Base-by-base conservation (phyloP, 495 filamentous ascomycete species). In the Podospora didyma region DNA sequence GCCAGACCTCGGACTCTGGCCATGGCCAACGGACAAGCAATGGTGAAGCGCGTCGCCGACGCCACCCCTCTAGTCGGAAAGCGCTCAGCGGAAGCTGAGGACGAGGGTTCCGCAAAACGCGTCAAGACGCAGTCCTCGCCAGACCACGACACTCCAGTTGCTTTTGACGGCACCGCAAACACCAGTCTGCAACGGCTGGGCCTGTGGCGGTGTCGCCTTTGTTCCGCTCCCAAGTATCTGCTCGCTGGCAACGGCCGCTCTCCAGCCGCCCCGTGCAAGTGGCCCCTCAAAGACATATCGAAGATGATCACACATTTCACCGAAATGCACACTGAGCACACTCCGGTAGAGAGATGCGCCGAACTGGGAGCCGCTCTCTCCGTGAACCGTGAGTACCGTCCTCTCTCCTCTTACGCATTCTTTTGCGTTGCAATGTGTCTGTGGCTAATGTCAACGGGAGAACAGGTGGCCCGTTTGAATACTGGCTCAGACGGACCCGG, bases 241-340 rank as follows among this genome's bases (percentile, higher is more conserved):
- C 61, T 71, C 16, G 73, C 74, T 0, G 70, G 70, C 17, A 44
- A 57, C 17, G 68, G 67, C 22, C 66, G 73, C 49, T 64, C 68
- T 2, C 75, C 75, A n/a, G 73, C 72, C 31, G 66, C 65, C 49
- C 75, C 75, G 45, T 74, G 73, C 67, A 78, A 76, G 54, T 75
- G 73, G 73, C 70, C 73, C 16, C 61, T 78, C 10, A 74, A 75
- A 58, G 74, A 76, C 51, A 69, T 75, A 22, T 69, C 70, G 3
- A 78, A 78, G 63, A 70, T 78, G 61, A 66, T 78, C 39, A 74
- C 71, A 35, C 75, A 78, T 48, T 76, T 70, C 41, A 65, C 73
- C 1, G 73, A 74, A 23, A 70, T 78, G 67, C 75, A 78, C 50
- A 62, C 51, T 1, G 75, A 78, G 61, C 74, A 78, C 34, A 39